Evolutionary conservation across 257 asterid species (phyloP).

Genomic region (Hygrophila difformis): DNA sequence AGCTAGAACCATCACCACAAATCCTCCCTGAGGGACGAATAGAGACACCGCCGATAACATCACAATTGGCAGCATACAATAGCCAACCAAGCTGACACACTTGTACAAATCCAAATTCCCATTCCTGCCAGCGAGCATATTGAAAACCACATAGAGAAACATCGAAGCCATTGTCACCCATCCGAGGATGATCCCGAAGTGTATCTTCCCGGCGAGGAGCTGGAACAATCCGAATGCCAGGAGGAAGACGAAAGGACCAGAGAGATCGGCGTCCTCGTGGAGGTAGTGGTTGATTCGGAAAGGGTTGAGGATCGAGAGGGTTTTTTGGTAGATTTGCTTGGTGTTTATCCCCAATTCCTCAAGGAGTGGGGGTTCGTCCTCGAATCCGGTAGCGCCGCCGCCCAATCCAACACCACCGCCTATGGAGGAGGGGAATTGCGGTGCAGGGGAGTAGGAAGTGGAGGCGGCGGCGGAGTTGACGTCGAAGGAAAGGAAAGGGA

Average conservation of each 20-base stretch:
- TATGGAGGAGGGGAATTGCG: conserved; percentile 33
- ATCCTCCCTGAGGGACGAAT: conserved; percentile 71
- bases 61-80: conserved; percentile 72
- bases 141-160: conserved; percentile 68
- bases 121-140: conserved; percentile 71
- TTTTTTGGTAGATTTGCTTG: conserved; percentile 70
- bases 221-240: conserved; percentile 82
- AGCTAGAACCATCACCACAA: conserved; percentile 37
- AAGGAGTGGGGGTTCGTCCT: too few species aligned
- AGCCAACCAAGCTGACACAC: conserved; percentile 75
- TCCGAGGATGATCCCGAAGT: conserved; percentile 72
- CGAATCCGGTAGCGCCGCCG: conserved; percentile 28
- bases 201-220: conserved; percentile 74
- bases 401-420: too few species aligned
- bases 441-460: conserved; percentile 51
- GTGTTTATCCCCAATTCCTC: conserved; percentile 74
- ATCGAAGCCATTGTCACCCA: conserved; percentile 80
- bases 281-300: conserved; percentile 50
- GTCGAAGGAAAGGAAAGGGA: conserved; percentile 78
- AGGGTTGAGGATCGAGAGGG: too few species aligned
- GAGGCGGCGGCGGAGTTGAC: conserved; percentile 47
- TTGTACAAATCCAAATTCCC: conserved; percentile 72
- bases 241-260: conserved; percentile 73
- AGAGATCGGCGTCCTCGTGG: conserved; percentile 78
- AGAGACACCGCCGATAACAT: conserved; percentile 60